Base-by-base conservation (phyloP, 176 grass and related monocot genomes). In the Coix lacrymajobi region DNA sequence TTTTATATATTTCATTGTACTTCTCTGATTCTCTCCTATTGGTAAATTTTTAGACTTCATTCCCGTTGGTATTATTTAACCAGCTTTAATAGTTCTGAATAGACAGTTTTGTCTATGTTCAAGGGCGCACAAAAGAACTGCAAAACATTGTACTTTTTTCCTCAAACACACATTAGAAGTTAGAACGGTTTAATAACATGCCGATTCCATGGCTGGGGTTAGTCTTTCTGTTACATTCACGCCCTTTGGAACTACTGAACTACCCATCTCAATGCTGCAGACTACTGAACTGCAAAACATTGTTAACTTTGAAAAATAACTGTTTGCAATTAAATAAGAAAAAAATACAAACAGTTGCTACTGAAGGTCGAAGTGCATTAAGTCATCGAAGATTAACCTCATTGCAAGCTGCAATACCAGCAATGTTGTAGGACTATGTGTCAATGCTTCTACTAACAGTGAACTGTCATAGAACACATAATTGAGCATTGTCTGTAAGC, bases 371-470 rank as follows among this genome's bases (percentile, higher is more conserved):
- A 80, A 75, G 43, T 62, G 4, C 16, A 34, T 16, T 57, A 57
- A 83, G 31, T 39, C 32, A 79, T 73, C 29, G 11, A 85, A 85
- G 22, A 73, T 45, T 72, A 84, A 97, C 89, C 87, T 94, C 89
- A 75, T 94, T 92, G 87, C 87, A 94, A 69, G 90, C 39, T 25
- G 54, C 4, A 57, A 57, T 25, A 29, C 88, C 91, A 20, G 89
- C 49, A 63, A 77, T 54, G 46, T 88, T 80, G 85, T 87, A 94
- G 5, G 94, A 11, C 91, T 77, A 62, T 97, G 94, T 44, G 89
- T 97, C 79, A 97, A 73, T 61, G 91, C 92, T 92, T 97, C 94
- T 45, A 92, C 14, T 57, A 97, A 88, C 51, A 97, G 44, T 67
- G 76, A 82, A 37, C 40, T 30, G 61, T 97, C 92, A 43, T 56